A percentile compares a stretch with the other conserved stretches of the same genome.
Conservation (phyloP, 1,284 basidiomycete genomes). For the Trichosporon faecale region DNA sequence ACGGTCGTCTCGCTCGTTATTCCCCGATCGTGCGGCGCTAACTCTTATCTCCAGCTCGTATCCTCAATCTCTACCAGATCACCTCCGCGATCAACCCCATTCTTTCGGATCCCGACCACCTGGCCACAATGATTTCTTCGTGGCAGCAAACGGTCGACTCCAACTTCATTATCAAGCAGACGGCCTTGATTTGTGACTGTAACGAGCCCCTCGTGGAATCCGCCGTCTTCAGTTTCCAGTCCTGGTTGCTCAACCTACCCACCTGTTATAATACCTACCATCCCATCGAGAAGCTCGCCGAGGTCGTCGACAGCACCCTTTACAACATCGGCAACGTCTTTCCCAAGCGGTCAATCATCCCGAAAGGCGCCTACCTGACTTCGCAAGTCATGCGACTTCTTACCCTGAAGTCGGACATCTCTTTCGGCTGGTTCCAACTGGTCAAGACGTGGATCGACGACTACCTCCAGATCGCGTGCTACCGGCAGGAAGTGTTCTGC, state of each 20-base stretch:
- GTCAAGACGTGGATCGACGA: conserved; percentile 50
- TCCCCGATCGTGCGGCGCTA: not conserved
- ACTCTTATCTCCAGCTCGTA: conserved; percentile 30
- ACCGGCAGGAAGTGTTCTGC: conserved; percentile 35
- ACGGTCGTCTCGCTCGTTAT: not conserved
- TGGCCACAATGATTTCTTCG: conserved; percentile 33
- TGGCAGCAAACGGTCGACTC: conserved; percentile 38
- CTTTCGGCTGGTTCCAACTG: conserved; percentile 46
- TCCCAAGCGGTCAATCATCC: conserved; percentile 21
- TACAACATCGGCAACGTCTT: not conserved
- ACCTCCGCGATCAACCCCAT: conserved; percentile 37
- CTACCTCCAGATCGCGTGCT: conserved; percentile 35
- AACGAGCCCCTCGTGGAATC: conserved; percentile 28
- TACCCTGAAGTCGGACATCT: conserved; percentile 40
- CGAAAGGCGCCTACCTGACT: conserved; percentile 37
- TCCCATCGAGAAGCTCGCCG: conserved; percentile 17
- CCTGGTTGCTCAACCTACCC: conserved; percentile 24
- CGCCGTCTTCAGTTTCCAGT: conserved; percentile 29
- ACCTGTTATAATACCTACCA: conserved; percentile 5
- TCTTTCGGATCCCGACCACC: conserved; percentile 31
- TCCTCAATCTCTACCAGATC: conserved; percentile 40
- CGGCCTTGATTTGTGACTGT: conserved; percentile 34
- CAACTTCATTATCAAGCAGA: conserved; percentile 33
- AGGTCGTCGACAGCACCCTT: conserved; percentile 14
- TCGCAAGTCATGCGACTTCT: conserved; percentile 43